Base-by-base conservation (phyloP, 2,329 filamentous ascomycete species). In the Elsinoe perseae region DNA sequence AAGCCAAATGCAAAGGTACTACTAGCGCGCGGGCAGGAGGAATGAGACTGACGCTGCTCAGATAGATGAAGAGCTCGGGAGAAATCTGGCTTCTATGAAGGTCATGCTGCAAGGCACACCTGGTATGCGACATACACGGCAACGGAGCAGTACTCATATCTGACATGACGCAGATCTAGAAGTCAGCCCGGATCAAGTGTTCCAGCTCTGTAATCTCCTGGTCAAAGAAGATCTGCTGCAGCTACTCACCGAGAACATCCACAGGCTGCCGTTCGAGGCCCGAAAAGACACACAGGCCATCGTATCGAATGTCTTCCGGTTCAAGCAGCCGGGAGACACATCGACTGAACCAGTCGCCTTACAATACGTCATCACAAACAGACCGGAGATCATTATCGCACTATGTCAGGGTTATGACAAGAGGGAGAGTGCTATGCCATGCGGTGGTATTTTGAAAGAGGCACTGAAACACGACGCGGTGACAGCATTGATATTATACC, bases 251-350 rank as follows among this genome's bases (percentile, higher is more conserved):
- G 80, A 85, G 59, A 86, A 86, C 67, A 86, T 98, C 44, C 84
- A 89, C 72, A 82, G 85, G 53, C 80, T 98, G 3, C 90, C 92
- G 0, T 98, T 98, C 75, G 93, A 98, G 75, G 89, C 91, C 34
- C 85, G 92, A 66, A 97, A 96, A 76, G 92, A 96, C 68, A 88
- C 89, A 10, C 92, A 96, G 70, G 88, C 93, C 61, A 93, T 96
- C 69, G 93, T 97, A 74, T 95, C 90, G 38, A 93, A 92, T 70
- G 87, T 95, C 63, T 89, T 96, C 69, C 88, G 91, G 62, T 96
- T 93, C 77, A 87, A 88, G 61, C 86, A 86, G 4, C 77, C 82
- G 9, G 72, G 73, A 40, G 81, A 80, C 42, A 81, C 80, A 1
- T 82, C 84, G 18, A 77, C 80, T 62, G 89, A 95, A 60, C 89